Percentiles rank a stretch among this genome's conserved stretches.
phyloP scores from a whole-genome alignment of 1,284 basidiomycete genomes.

The Sparassis latifolia region DNA sequence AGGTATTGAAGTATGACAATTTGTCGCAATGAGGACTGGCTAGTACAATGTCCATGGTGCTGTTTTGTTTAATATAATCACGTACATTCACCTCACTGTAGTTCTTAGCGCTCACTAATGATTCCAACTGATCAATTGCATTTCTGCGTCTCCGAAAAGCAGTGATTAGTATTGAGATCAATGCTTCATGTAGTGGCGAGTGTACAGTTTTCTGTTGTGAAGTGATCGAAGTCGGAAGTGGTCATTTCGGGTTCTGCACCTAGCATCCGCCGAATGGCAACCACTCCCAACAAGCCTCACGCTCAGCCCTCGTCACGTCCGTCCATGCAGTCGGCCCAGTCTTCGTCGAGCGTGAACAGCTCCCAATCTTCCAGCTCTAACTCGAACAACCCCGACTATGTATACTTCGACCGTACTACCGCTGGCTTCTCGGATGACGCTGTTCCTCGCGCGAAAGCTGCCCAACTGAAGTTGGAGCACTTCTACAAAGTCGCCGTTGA shows the following conservation, averaged over 20 bases:
- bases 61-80: too few species aligned
- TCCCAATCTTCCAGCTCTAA: conserved; percentile 17
- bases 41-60: too few species aligned
- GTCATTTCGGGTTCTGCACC: too few species aligned
- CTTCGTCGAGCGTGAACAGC: conserved; percentile 25
- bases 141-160: too few species aligned
- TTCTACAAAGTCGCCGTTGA: conserved; percentile 96
- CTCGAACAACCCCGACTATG: conserved; percentile 60
- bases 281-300: conserved; percentile 14
- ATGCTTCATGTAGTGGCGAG: too few species aligned
- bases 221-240: too few species aligned
- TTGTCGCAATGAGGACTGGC: background rate
- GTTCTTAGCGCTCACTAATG: too few species aligned
- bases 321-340: conserved; percentile 19
- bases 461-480: conserved; percentile 96
- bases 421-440: conserved; percentile 83
- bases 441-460: conserved; percentile 87
- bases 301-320: conserved; percentile 12
- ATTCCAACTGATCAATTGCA: too few species aligned
- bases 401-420: conserved; percentile 92
- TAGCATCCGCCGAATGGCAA: conserved; percentile 14
- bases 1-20: conserved; percentile 62
- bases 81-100: too few species aligned
- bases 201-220: too few species aligned
- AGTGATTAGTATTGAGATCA: too few species aligned